phyloP scores from a whole-genome alignment of 768 basidiomycete species.

The Lactifluus piperatus region DNA sequence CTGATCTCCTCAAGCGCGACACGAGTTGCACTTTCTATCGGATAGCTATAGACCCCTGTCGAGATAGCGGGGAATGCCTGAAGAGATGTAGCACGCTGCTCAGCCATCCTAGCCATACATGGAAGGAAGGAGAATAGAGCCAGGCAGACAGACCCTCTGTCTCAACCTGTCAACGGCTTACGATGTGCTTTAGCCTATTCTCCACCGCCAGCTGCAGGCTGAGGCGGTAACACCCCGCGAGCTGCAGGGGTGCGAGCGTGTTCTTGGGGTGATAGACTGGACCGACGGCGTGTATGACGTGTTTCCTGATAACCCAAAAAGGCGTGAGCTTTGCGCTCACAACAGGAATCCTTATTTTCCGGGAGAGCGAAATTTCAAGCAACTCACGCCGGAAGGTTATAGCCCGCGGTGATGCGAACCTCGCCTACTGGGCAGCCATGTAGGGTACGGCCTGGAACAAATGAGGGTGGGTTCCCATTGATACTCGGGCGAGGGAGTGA shows the following conservation, averaged over 20 bases:
- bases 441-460: conserved; percentile 40
- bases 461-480: background rate
- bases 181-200: conserved; percentile 55
- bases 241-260: conserved; percentile 41
- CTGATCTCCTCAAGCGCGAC: conserved; percentile 57
- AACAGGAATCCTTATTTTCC: background rate
- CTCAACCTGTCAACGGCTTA: conserved; percentile 29
- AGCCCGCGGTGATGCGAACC: conserved; percentile 73
- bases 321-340: background rate
- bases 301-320: conserved; percentile 35
- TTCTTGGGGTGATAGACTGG: conserved; percentile 47
- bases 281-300: conserved; percentile 78
- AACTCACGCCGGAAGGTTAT: conserved; percentile 69
- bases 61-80: conserved; percentile 80
- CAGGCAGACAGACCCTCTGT: background rate
- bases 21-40: conserved; percentile 60
- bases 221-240: conserved; percentile 59
- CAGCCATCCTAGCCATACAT: background rate
- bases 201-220: conserved; percentile 56
- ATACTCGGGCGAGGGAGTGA: background rate
- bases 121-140: background rate
- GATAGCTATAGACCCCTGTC: conserved; percentile 74
- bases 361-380: background rate
- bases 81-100: background rate
- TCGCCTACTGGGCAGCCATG: conserved; percentile 64